phyloP scores from a whole-genome alignment of 2,329 filamentous ascomycete genomes.

The Scolecobasidium constrictum region DNA sequence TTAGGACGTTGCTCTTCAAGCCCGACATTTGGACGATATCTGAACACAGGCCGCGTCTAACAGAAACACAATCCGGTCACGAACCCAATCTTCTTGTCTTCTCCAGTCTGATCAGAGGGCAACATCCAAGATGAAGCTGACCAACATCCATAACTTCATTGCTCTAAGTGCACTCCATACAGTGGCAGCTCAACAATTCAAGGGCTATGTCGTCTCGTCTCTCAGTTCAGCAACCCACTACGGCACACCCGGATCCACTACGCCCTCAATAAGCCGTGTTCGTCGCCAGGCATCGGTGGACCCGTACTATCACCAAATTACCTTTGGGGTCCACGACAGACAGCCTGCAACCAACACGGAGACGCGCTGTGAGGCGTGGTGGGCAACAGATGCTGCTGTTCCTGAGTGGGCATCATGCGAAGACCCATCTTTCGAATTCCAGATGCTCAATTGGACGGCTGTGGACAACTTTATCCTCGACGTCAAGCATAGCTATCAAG shows the following conservation, averaged over 20 bases:
- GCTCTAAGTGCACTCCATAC: too few species aligned
- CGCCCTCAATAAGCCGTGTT: neutral
- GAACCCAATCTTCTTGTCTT: too few species aligned
- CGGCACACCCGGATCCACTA: neutral
- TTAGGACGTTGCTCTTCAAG: too few species aligned
- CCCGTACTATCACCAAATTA: neutral
- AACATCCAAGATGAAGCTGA: too few species aligned
- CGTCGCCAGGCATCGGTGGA: neutral
- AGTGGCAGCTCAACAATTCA: conserved; percentile 1
- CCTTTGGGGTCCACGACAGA: neutral
- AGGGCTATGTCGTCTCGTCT: neutral
- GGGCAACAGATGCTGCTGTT: neutral
- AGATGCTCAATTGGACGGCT: neutral
- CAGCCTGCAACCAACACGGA: neutral
- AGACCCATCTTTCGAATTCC: neutral
- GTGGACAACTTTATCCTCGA: neutral
- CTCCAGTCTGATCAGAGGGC: too few species aligned
- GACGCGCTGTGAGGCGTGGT: neutral
- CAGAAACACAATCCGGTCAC: too few species aligned
- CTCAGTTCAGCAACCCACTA: neutral
- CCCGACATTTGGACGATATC: too few species aligned
- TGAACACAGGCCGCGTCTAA: too few species aligned
- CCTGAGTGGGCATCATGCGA: neutral
- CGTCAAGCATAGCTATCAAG: neutral
- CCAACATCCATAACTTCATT: too few species aligned